phyloP scores from a whole-genome alignment of 305 asterid genomes.

The Salvia sclarea region DNA sequence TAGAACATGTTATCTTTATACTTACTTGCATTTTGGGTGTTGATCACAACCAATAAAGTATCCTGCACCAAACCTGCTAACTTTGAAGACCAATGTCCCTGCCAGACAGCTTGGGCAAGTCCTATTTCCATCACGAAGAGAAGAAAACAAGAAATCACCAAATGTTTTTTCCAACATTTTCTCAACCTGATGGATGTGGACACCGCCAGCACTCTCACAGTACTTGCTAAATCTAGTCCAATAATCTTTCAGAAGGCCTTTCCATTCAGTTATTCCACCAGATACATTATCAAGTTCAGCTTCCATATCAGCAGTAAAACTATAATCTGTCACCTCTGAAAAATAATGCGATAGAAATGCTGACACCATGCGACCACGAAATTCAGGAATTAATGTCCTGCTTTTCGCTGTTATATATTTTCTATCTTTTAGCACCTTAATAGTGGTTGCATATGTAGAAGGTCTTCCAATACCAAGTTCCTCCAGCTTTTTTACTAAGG shows the following conservation, averaged over 20 bases:
- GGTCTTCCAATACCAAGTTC: conserved; percentile 99
- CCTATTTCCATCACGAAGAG: conserved; percentile 64
- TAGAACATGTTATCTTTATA: background rate
- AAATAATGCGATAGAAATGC: conserved; percentile 86
- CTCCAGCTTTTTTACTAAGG: conserved; percentile 79
- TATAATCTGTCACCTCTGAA: conserved; percentile 87
- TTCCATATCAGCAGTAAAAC: conserved; percentile 98
- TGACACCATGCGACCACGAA: conserved; percentile 96
- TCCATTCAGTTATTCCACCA: conserved; percentile 92
- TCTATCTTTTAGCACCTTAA: conserved; percentile 87
- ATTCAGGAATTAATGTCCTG: conserved; percentile 73
- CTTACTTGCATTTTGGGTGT: conserved; percentile 96
- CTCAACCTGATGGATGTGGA: conserved; percentile 88
- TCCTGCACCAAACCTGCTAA: conserved; percentile 85
- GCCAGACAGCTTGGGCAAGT: conserved; percentile 80
- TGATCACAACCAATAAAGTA: conserved; percentile 94
- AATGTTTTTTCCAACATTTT: conserved; percentile 88
- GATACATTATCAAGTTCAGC: conserved; percentile 95
- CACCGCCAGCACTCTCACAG: conserved; percentile 59
- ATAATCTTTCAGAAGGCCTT: conserved; percentile 87
- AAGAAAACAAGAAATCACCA: conserved; percentile 69
- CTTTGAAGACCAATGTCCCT: conserved; percentile 80
- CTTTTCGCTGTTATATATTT: conserved; percentile 60
- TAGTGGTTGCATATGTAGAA: conserved; percentile 87
- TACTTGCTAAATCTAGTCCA: conserved; percentile 92